phyloP scores from a whole-genome alignment of 1,284 basidiomycete species.

The Austroboletus novae-zelandiae region DNA sequence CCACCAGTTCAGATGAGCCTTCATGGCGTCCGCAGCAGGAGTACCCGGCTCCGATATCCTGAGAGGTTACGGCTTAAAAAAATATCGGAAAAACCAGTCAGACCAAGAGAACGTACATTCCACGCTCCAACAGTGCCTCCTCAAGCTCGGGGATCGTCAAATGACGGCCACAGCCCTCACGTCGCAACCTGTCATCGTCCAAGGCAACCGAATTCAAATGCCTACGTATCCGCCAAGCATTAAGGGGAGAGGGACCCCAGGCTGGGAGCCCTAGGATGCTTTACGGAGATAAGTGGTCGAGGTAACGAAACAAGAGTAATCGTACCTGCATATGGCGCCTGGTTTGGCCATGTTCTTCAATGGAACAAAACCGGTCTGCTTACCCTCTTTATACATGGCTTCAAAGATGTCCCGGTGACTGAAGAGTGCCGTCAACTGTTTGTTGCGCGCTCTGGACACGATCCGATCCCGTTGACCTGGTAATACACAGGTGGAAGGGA shows the following conservation, averaged over 20 bases:
- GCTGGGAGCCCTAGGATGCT: conserved; percentile 62
- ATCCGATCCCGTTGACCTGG: conserved; percentile 79
- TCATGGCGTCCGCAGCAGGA: conserved; percentile 41
- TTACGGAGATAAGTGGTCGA: conserved; percentile 5
- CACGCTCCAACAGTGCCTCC: conserved; percentile 68
- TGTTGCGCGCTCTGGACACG: conserved; percentile 55
- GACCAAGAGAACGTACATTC: conserved; percentile 51
- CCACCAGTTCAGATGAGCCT: conserved; percentile 60
- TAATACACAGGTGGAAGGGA: conserved; percentile 86
- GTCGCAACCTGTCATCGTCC: conserved; percentile 59
- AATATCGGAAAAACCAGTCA: neutral
- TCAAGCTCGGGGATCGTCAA: conserved; percentile 54
- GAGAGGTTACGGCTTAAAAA: neutral
- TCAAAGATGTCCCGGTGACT: conserved; percentile 33
- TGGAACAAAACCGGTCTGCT: conserved; percentile 27
- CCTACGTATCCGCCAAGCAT: conserved; percentile 52
- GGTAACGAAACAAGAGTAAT: conserved; percentile 7
- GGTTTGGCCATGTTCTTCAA: conserved; percentile 29
- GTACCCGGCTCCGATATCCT: conserved; percentile 32
- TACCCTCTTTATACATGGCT: conserved; percentile 30
- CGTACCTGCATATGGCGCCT: conserved; percentile 39
- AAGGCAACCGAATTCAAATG: conserved; percentile 52
- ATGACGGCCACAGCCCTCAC: conserved; percentile 44
- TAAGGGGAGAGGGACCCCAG: conserved; percentile 50
- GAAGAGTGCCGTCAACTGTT: conserved; percentile 40